Evolutionary conservation across 2,329 filamentous ascomycete species (phyloP), one percentile per base, ranked within the genome.

Genomic region (Fusarium hostae): DNA sequence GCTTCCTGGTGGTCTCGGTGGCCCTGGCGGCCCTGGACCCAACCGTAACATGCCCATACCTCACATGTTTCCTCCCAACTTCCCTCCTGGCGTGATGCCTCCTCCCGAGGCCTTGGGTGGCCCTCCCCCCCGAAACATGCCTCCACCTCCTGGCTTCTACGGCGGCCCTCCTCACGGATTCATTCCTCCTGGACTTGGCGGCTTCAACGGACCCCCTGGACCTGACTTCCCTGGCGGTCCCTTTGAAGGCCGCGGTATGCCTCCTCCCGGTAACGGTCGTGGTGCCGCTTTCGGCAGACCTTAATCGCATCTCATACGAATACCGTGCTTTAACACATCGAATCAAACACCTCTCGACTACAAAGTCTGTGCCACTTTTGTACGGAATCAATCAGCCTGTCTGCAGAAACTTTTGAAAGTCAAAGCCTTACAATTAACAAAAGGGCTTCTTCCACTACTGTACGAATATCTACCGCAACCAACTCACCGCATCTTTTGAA

Each of bases 11-110:
- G 74, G 74, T 39, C 72, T 77, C n/a, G 63, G 60, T 20, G 73
- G 64, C 66, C 73, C 77, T 48, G 72, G 59, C 13, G 73, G 64
- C 71, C 75, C 67, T 54, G 74, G 58, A 28, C 78, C 77, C 8
- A 78, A 73, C 48, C 80, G 81, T 39, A 82, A 78, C 66, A 83
- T 86, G 68, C 86, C 86, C 20, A 84, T 88, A 79, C 87, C 86
- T 57, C 86, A 85, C 68, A 89, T 89, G 83, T 90, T 88, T 74
- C 87, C 87, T 24, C 87, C 88, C n/a, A 89, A 87, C 77, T 91
- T 90, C 69, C 86, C 87, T 18, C 85, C 84, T 9, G 82, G 81
- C 28, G 81, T 80, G 24, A 83, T 86, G 77, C 82, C 82, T 11
- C 84, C 84, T 16, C 86, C 85, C 2, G 86, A 87, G 34, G 82